These are phyloP conservation scores for Smallanthus sonchifolius DNA, from an alignment of 129 eudicot genomes.

Conservation along the genomic window DNA sequence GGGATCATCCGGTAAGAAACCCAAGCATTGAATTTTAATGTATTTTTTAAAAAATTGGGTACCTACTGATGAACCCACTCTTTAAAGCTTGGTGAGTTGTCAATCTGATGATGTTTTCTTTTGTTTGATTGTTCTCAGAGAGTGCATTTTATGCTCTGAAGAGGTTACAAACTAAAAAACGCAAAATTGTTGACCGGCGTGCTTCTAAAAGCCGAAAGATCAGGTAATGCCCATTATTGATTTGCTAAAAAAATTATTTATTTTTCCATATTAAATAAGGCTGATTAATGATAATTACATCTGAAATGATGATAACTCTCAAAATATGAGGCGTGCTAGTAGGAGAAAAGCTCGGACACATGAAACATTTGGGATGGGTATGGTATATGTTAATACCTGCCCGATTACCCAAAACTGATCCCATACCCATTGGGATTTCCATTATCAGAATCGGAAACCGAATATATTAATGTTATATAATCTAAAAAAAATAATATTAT, in stretches of 20 bases:
- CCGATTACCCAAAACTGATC: neutral
- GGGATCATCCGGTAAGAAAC: conserved; percentile 67
- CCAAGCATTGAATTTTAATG: neutral
- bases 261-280: neutral
- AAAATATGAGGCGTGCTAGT: neutral
- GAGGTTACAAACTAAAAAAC: conserved; percentile 74
- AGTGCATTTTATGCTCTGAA: conserved; percentile 78
- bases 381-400: neutral
- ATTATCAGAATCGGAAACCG: too few species aligned
- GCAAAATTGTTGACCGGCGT: conserved; percentile 82
- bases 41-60: neutral
- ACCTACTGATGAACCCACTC: neutral
- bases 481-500: neutral
- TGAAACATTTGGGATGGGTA: neutral
- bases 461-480: neutral
- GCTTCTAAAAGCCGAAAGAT: conserved; percentile 97
- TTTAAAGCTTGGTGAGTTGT: neutral
- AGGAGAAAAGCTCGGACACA: neutral
- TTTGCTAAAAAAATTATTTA: neutral
- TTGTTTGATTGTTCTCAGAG: conserved; percentile 38
- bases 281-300: neutral
- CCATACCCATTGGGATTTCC: too few species aligned
- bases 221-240: conserved; percentile 29
- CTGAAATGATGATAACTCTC: neutral
- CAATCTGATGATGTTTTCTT: neutral